Evolutionary conservation across 352 stramenopile genomes (phyloP).

Genomic region (Pythium guiyangense): DNA sequence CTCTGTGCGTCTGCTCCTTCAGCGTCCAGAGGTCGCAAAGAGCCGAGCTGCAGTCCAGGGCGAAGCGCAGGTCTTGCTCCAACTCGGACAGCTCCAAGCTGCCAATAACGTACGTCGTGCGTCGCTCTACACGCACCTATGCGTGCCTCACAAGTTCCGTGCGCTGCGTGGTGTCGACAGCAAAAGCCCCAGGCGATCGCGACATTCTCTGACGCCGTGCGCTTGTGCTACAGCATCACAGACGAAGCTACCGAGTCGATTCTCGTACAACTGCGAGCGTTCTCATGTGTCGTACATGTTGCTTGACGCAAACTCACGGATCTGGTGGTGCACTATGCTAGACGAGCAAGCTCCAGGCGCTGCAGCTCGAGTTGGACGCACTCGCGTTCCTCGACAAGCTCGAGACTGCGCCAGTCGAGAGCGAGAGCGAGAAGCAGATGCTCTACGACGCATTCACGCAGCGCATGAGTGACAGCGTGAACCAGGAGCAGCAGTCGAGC

Average conservation of each 20-base stretch:
- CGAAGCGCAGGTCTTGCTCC: slow-evolving; percentile 40
- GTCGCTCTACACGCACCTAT: too few relatives aligned
- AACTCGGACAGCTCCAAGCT: slow-evolving; percentile 34
- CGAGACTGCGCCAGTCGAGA: slow-evolving; percentile 8
- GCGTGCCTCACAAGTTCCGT: not conserved
- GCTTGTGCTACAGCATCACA: slow-evolving; percentile 33
- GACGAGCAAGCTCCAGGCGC: slow-evolving; percentile 33
- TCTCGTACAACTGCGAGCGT: slow-evolving; percentile 18
- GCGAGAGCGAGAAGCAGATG: slow-evolving; percentile 34
- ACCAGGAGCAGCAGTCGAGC: not conserved
- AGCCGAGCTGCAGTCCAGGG: slow-evolving; percentile 27
- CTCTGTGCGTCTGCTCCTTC: not conserved
- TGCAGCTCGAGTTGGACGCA: slow-evolving; percentile 31
- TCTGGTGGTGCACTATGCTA: slow-evolving; percentile 3
- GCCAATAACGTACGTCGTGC: slow-evolving; percentile 19
- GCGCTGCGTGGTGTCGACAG: slow-evolving; percentile 10
- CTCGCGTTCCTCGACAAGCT: slow-evolving; percentile 21
- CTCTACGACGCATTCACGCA: slow-evolving; percentile 32
- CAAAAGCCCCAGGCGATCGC: slow-evolving; percentile 25
- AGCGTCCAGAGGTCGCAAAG: slow-evolving; percentile 27
- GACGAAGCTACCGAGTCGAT: slow-evolving; percentile 44
- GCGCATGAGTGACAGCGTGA: not conserved
- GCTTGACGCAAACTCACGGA: too few relatives aligned
- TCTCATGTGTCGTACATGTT: not conserved
- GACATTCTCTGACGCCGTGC: slow-evolving; percentile 33